Evolutionary conservation across 352 stramenopile species (phyloP).

Genomic region (Globisporangium megalacanthum): DNA sequence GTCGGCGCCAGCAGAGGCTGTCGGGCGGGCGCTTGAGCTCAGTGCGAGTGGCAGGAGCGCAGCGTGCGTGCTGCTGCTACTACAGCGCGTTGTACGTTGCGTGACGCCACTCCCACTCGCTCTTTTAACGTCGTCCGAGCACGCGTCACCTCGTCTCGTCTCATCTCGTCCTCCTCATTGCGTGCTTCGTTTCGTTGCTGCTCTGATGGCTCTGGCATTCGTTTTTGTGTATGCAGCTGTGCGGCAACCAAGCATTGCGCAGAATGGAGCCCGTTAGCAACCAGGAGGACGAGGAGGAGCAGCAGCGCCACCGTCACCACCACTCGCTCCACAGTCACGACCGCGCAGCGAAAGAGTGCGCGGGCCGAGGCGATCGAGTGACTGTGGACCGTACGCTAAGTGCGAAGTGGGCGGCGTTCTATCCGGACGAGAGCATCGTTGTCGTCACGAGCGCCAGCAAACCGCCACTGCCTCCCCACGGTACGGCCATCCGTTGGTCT

Average conservation of each 20-base stretch:
- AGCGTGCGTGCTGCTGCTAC: too few species aligned
- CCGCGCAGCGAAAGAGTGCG: constrained; percentile 3
- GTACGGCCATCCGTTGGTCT: constrained; percentile 14
- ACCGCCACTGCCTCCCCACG: constrained; percentile 44
- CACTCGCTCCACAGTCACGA: not conserved
- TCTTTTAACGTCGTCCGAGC: too few species aligned
- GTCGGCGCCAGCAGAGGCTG: too few species aligned
- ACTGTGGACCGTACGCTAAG: constrained; percentile 16
- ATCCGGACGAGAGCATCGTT: constrained; percentile 44
- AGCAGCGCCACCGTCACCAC: not conserved
- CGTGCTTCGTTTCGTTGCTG: too few species aligned
- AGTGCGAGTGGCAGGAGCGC: too few species aligned
- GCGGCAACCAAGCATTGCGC: not conserved
- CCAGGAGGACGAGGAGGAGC: not conserved
- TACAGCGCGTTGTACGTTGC: too few species aligned
- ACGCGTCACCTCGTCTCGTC: too few species aligned
- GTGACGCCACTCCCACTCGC: too few species aligned
- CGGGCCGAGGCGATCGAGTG: not conserved
- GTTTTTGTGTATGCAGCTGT: too few species aligned
- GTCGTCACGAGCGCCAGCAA: constrained; percentile 53
- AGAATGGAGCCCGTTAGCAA: not conserved
- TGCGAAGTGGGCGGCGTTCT: constrained; percentile 50
- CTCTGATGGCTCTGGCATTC: too few species aligned
- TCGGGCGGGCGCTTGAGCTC: too few species aligned
- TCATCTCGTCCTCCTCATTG: too few species aligned